A percentile compares a stretch with the other conserved stretches of the same genome.
Conservation (phyloP, 176 grass and related monocot species). For the Tuctoria greenei region DNA sequence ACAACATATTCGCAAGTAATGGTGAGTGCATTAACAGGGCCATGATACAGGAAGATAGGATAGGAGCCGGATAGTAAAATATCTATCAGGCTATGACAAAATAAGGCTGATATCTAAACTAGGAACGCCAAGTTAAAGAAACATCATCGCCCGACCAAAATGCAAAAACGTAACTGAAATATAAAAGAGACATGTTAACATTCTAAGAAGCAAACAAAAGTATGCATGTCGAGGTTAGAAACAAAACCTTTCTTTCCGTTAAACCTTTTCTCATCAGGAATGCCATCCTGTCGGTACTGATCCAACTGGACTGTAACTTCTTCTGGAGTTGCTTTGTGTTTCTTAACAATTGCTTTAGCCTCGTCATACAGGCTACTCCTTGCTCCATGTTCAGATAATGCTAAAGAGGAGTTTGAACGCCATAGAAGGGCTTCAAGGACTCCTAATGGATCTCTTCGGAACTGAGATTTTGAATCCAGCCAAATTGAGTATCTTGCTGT, state of each 20-base stretch:
- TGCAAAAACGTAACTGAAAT: background rate
- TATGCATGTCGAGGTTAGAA: slow-evolving; percentile 6
- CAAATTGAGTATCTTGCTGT: slow-evolving; percentile 81
- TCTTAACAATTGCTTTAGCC: slow-evolving; percentile 81
- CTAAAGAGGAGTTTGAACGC: slow-evolving; percentile 81
- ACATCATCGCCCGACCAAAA: background rate
- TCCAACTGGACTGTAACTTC: slow-evolving; percentile 82
- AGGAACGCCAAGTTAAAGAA: background rate
- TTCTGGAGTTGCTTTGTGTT: slow-evolving; percentile 89
- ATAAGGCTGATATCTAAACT: background rate
- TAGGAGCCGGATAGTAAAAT: background rate
- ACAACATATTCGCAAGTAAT: too few species aligned
- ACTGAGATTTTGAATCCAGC: slow-evolving; percentile 97
- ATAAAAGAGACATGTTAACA: background rate
- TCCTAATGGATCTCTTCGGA: slow-evolving; percentile 79
- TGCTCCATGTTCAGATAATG: slow-evolving; percentile 91
- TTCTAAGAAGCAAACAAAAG: background rate
- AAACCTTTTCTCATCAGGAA: slow-evolving; percentile 74
- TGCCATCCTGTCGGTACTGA: slow-evolving; percentile 71
- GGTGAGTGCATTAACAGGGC: background rate
- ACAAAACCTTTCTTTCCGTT: slow-evolving; percentile 89
- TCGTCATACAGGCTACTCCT: slow-evolving; percentile 87
- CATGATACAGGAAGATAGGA: background rate
- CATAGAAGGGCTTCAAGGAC: slow-evolving; percentile 76
- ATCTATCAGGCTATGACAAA: background rate